A percentile compares a stretch with the other conserved stretches of the same genome.
Conservation (phyloP, 768 basidiomycete genomes). For the Collybia sp. region DNA sequence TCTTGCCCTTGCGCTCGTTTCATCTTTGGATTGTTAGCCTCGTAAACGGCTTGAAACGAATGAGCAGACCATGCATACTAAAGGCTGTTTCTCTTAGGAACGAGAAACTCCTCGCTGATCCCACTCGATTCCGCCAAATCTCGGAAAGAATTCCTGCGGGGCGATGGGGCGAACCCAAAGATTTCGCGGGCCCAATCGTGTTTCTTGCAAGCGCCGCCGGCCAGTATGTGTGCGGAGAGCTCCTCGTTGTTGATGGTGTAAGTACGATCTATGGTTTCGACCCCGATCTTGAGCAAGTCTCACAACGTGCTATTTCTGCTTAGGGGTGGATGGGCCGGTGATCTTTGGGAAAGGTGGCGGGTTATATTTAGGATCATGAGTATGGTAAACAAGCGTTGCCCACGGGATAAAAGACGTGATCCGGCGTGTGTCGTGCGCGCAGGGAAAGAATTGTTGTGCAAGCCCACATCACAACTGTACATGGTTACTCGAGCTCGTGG, state of each 20-base stretch:
- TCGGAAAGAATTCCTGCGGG: slow-evolving; percentile 70
- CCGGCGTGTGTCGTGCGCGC: no score
- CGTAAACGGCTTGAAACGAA: slow-evolving; percentile 2
- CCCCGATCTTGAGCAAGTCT: slow-evolving; percentile 10
- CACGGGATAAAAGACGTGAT: no score
- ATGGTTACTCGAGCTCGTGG: no score
- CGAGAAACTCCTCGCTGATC: slow-evolving; percentile 47
- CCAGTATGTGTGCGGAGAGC: slow-evolving; percentile 70
- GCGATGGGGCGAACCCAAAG: slow-evolving; percentile 66
- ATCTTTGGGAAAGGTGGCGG: slow-evolving; percentile 7
- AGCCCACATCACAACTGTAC: no score
- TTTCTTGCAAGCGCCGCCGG: slow-evolving; percentile 68
- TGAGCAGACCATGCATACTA: background rate
- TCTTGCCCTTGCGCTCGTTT: background rate
- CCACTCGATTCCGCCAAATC: slow-evolving; percentile 64
- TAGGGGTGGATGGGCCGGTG: slow-evolving; percentile 64
- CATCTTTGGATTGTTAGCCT: background rate
- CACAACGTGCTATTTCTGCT: slow-evolving; percentile 12
- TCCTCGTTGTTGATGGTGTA: slow-evolving; percentile 67
- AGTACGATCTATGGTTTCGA: slow-evolving; percentile 15
- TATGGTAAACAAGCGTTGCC: slow-evolving; percentile 1
- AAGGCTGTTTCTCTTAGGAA: slow-evolving; percentile 28
- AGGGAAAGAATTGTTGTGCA: no score
- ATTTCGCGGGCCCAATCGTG: slow-evolving; percentile 71
- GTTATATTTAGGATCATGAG: background rate